A percentile compares a stretch with the other conserved stretches of the same genome.
These are phyloP conservation scores for Anthracocystis setariae DNA, from an alignment of 1,284 basidiomycete genomes.

Conservation along the genomic window DNA sequence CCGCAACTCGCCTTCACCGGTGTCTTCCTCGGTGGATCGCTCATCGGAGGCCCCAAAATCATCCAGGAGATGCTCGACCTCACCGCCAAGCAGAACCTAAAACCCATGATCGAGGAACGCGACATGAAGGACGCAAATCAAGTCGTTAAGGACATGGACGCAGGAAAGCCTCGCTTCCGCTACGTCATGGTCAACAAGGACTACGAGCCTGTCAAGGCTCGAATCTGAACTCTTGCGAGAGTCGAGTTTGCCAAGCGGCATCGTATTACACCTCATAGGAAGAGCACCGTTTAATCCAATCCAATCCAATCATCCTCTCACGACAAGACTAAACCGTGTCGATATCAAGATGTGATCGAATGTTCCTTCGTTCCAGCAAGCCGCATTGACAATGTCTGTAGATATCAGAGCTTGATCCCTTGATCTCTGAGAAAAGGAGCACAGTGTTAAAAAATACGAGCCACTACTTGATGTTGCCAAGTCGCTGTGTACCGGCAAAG, in stretches of 20 bases:
- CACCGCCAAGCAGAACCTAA: constrained; percentile 50
- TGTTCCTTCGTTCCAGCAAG: no score
- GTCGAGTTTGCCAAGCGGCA: neutral
- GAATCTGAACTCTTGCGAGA: neutral
- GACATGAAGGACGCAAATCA: constrained; percentile 58
- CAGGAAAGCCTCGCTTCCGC: constrained; percentile 67
- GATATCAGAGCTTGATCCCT: no score
- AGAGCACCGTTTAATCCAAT: neutral
- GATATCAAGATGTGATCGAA: no score
- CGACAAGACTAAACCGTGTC: no score
- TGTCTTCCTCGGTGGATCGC: constrained; percentile 56
- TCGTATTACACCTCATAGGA: neutral
- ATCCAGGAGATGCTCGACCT: constrained; percentile 65
- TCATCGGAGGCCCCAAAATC: constrained; percentile 64
- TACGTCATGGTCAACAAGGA: constrained; percentile 70
- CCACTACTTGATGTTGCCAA: constrained; percentile 59
- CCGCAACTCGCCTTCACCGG: constrained; percentile 41
- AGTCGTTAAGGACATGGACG: constrained; percentile 54
- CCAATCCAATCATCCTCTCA: no score
- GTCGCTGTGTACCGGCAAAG: constrained; percentile 61
- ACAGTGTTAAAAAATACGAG: neutral
- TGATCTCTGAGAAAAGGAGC: neutral
- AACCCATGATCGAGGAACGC: constrained; percentile 56
- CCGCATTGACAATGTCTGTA: no score
- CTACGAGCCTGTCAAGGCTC: constrained; percentile 41